Conservation (phyloP, 177 flowering plant species). For the Vitis hybrid region DNA sequence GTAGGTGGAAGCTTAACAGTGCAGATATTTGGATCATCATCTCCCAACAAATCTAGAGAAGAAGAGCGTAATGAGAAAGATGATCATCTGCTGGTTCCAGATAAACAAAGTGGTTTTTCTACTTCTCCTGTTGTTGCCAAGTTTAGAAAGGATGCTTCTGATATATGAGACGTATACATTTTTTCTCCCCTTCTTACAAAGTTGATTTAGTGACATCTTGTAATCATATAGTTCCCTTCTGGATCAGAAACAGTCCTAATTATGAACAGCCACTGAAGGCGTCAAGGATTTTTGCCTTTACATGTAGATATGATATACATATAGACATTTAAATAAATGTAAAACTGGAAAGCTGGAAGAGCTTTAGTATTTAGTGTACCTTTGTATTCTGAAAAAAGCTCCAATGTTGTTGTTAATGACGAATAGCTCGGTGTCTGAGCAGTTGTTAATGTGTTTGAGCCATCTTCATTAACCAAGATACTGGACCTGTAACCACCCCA, state of each 20-base stretch:
- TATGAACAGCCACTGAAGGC: neutral
- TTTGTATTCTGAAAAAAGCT: neutral
- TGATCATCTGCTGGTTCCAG: constrained; percentile 25
- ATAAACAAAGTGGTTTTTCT: constrained; percentile 32
- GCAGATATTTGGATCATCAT: constrained; percentile 55
- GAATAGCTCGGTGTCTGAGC: neutral
- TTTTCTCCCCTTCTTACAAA: neutral
- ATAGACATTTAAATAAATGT: neutral
- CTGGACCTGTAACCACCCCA: no score
- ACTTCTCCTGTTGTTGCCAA: constrained; percentile 36
- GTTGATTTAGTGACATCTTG: neutral
- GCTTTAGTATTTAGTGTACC: neutral
- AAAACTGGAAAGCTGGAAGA: neutral
- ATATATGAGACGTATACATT: constrained; percentile 15
- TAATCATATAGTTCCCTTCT: neutral
- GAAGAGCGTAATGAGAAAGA: constrained; percentile 18
- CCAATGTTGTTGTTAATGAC: neutral
- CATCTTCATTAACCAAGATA: no score
- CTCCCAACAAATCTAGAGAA: constrained; percentile 24
- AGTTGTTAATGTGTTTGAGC: no score
- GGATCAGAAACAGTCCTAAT: neutral
- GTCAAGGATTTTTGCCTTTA: neutral
- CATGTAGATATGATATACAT: neutral
- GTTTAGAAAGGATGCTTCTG: constrained; percentile 30
- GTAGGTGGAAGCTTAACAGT: constrained; percentile 78